Evolutionary conservation across 331 rosid species (phyloP).

Genomic region (Quercus tomentella): DNA sequence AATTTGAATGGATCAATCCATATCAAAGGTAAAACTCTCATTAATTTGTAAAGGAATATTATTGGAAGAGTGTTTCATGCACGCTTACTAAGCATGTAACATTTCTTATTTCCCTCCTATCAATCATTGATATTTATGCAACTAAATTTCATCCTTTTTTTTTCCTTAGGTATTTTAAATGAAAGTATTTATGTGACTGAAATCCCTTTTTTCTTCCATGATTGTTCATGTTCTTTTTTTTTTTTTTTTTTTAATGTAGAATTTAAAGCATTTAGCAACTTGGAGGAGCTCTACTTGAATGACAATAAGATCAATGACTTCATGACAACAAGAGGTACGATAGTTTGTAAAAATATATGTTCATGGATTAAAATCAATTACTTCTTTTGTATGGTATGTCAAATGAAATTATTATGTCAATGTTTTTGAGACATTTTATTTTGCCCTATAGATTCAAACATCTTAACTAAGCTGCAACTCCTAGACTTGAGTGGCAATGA

Average conservation of each 20-base stretch:
- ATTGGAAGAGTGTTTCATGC: too few relatives aligned
- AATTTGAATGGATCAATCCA: not conserved
- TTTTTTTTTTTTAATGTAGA: not conserved
- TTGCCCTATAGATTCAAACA: not conserved
- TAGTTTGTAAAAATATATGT: not conserved
- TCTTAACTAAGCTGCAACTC: not conserved
- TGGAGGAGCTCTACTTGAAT: constrained; percentile 6
- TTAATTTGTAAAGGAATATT: not conserved
- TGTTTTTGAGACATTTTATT: too few relatives aligned
- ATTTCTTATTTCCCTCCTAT: too few relatives aligned
- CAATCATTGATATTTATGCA: too few relatives aligned
- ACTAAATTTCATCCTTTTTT: too few relatives aligned
- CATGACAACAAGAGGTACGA: not conserved
- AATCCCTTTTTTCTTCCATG: too few relatives aligned
- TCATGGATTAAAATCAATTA: not conserved
- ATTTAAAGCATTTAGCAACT: not conserved
- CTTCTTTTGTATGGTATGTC: not conserved
- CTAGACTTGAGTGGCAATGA: not conserved
- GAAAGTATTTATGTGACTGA: too few relatives aligned
- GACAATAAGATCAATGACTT: too few relatives aligned
- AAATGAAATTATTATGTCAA: not conserved
- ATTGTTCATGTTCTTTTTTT: too few relatives aligned
- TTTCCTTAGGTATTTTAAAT: too few relatives aligned
- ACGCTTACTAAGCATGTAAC: too few relatives aligned
- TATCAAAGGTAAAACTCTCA: not conserved